phyloP scores from a whole-genome alignment of 1,139 yeast genomes.

The Wickerhamiella pararugosa region DNA sequence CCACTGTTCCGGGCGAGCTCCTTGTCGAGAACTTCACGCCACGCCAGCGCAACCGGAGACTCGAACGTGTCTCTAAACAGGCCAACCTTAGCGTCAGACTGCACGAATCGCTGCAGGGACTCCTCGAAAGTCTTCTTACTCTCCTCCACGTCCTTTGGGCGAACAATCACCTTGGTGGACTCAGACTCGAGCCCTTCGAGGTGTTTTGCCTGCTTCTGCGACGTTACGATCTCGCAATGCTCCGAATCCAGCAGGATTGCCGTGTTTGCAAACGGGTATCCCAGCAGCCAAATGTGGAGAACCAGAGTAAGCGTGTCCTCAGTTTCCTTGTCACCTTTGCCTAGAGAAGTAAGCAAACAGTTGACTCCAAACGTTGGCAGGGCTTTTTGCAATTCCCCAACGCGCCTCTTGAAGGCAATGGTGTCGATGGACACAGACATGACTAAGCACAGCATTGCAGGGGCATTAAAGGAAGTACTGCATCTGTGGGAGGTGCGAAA shows the following conservation, averaged over 20 bases:
- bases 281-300: slow-evolving; percentile 81
- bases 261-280: slow-evolving; percentile 92
- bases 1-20: slow-evolving; percentile 24
- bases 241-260: slow-evolving; percentile 50
- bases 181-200: slow-evolving; percentile 41
- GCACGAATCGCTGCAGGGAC: neutral
- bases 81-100: slow-evolving; percentile 57
- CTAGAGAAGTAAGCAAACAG: slow-evolving; percentile 54
- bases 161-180: slow-evolving; percentile 52
- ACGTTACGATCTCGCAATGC: slow-evolving; percentile 54
- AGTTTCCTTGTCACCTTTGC: slow-evolving; percentile 74
- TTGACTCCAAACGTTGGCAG: slow-evolving; percentile 30
- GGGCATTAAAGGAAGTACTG: too few species aligned
- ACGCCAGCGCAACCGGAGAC: slow-evolving; percentile 22
- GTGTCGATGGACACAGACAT: slow-evolving; percentile 28
- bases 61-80: slow-evolving; percentile 56
- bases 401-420: slow-evolving; percentile 30
- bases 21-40: slow-evolving; percentile 30
- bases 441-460: neutral
- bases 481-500: too few species aligned
- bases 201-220: slow-evolving; percentile 79
- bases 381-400: slow-evolving; percentile 29
- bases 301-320: slow-evolving; percentile 85
- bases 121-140: slow-evolving; percentile 51
- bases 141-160: slow-evolving; percentile 71